phyloP scores from a whole-genome alignment of 768 basidiomycete genomes.

The Auricularia auricula-judae region DNA sequence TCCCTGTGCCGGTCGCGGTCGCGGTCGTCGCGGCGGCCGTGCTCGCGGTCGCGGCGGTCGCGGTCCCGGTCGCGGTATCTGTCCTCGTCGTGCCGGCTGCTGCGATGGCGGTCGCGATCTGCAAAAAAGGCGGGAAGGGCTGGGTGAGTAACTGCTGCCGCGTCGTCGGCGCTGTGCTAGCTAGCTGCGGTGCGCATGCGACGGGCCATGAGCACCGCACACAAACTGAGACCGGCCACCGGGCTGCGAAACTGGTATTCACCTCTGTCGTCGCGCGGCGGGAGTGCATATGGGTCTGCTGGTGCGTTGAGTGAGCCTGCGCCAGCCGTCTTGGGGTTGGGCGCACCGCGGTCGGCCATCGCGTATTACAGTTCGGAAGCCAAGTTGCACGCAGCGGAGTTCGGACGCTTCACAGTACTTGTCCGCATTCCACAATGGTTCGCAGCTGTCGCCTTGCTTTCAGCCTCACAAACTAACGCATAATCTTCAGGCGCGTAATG shows the following conservation, averaged over 20 bases:
- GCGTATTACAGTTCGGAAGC: neutral
- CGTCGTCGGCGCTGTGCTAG: too few relatives aligned
- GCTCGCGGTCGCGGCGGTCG: slow-evolving; percentile 33
- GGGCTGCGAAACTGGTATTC: neutral
- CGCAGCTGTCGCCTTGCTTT: neutral
- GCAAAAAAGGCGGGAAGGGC: too few relatives aligned
- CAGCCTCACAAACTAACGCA: neutral
- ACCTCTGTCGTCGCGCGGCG: slow-evolving; percentile 2
- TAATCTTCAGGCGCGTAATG: slow-evolving; percentile 73
- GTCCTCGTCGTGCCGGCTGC: slow-evolving; percentile 18
- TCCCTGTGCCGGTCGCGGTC: slow-evolving; percentile 34
- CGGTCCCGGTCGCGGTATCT: slow-evolving; percentile 40
- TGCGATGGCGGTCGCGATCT: slow-evolving; percentile 33
- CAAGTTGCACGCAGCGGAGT: neutral
- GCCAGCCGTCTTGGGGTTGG: neutral
- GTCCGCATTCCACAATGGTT: neutral
- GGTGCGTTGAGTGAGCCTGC: neutral
- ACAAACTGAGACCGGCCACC: neutral
- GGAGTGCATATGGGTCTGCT: neutral
- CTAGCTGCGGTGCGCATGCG: neutral
- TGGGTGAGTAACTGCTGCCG: too few relatives aligned
- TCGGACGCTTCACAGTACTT: neutral
- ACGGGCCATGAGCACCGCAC: neutral
- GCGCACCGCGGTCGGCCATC: neutral
- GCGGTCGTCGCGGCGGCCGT: slow-evolving; percentile 27